phyloP scores from a whole-genome alignment of 768 basidiomycete species.

The Cubamyces lactineus region DNA sequence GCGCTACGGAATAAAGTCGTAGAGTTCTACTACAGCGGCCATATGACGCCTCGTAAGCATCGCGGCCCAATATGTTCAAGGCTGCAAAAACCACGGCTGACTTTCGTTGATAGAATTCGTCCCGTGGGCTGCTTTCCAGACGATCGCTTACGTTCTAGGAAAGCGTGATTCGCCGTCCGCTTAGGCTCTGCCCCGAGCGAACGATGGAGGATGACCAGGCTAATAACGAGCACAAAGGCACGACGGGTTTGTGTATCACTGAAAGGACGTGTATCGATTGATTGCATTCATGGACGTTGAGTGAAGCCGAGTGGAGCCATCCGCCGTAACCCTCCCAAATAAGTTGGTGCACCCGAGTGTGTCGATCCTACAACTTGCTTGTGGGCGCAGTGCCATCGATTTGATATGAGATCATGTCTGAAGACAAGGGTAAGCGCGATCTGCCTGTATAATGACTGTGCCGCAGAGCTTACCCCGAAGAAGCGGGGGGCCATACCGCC shows the following conservation, averaged over 20 bases:
- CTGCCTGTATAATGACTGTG: not conserved
- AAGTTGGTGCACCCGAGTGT: too few species aligned
- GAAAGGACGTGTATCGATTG: not conserved
- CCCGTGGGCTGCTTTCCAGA: slow-evolving; percentile 65
- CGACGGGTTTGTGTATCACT: not conserved
- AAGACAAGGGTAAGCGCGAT: too few species aligned
- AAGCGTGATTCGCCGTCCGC: slow-evolving; percentile 48
- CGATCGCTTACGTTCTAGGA: slow-evolving; percentile 70
- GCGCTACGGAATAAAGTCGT: slow-evolving; percentile 41
- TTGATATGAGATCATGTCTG: slow-evolving; percentile 20
- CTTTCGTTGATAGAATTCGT: slow-evolving; percentile 26
- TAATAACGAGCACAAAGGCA: not conserved
- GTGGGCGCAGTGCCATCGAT: slow-evolving; percentile 9
- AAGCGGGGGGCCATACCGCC: slow-evolving; percentile 7
- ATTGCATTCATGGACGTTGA: not conserved
- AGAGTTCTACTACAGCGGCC: slow-evolving; percentile 60
- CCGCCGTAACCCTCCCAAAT: not conserved
- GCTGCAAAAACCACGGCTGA: too few species aligned
- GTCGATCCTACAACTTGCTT: not conserved
- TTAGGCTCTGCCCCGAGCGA: not conserved
- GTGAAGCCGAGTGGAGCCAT: too few species aligned
- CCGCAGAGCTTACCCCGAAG: not conserved
- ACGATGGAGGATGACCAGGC: too few species aligned
- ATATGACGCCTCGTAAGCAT: slow-evolving; percentile 61
- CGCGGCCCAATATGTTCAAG: slow-evolving; percentile 22